Evolutionary conservation across 805 yeast species (phyloP).

Genomic region (Cephaloascus fragrans): DNA sequence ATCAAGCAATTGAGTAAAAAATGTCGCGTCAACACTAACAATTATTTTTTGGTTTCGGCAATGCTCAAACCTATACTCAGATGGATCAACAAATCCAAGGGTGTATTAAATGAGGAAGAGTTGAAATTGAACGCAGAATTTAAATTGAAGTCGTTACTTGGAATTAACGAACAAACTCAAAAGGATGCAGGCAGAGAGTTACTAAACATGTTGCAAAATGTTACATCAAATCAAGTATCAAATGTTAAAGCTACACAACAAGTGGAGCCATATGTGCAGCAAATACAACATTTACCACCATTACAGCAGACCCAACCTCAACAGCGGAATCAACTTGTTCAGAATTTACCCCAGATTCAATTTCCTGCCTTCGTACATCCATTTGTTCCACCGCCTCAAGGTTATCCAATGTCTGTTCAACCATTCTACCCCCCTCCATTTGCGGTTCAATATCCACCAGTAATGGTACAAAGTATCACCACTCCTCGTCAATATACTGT

Average conservation of each 20-base stretch:
- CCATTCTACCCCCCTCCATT: not conserved
- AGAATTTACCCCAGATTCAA: slow-evolving; percentile 6
- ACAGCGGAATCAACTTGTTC: not conserved
- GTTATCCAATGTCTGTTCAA: slow-evolving; percentile 1
- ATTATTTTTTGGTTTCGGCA: slow-evolving; percentile 36
- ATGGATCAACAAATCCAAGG: slow-evolving; percentile 49
- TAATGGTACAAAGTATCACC: no score
- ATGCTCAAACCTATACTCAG: slow-evolving; percentile 40
- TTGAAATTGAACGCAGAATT: slow-evolving; percentile 54
- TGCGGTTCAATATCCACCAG: not conserved
- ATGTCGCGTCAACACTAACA: slow-evolving; percentile 14
- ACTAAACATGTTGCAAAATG: slow-evolving; percentile 42
- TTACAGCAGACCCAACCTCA: no score
- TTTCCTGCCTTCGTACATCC: slow-evolving; percentile 10
- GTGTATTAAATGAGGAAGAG: slow-evolving; percentile 41
- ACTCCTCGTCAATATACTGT: not conserved
- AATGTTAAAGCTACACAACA: not conserved
- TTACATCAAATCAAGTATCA: not conserved
- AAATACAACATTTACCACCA: no score
- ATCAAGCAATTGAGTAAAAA: slow-evolving; percentile 32
- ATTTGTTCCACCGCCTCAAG: slow-evolving; percentile 7
- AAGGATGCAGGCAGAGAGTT: slow-evolving; percentile 73
- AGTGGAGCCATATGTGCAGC: no score
- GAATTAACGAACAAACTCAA: slow-evolving; percentile 30
- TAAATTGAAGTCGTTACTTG: slow-evolving; percentile 55